Evolutionary conservation across 2,329 filamentous ascomycete genomes (phyloP).

Genomic region (Trichoderma gracile): DNA sequence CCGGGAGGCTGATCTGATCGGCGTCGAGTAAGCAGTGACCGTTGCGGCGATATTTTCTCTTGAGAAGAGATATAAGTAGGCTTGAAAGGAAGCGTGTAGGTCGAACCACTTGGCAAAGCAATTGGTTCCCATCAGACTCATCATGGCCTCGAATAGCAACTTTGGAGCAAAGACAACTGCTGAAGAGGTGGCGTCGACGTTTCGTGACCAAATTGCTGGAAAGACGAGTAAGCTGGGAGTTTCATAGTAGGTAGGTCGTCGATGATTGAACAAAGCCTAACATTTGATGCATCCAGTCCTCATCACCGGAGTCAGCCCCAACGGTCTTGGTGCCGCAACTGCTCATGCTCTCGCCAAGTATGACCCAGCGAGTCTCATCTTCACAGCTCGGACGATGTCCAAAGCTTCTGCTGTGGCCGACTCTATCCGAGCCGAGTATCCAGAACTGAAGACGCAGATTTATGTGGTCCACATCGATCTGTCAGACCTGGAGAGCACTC

Average conservation of each 20-base stretch:
- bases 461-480: conserved; percentile 6
- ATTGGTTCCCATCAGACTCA: no score
- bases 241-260: no score
- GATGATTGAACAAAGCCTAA: not conserved
- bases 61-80: not conserved
- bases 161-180: conserved; percentile 17
- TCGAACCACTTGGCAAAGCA: no score
- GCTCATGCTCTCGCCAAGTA: conserved; percentile 18
- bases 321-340: conserved; percentile 17
- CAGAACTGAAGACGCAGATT: not conserved
- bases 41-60: not conserved
- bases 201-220: conserved; percentile 3
- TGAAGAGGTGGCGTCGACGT: conserved; percentile 9
- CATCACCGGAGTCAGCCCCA: conserved; percentile 24
- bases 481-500: not conserved
- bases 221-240: not conserved
- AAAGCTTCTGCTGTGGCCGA: conserved; percentile 16
- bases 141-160: not conserved
- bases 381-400: conserved; percentile 16
- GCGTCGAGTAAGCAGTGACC: not conserved
- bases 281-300: not conserved
- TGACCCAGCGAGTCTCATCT: conserved; percentile 9
- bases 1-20: not conserved
- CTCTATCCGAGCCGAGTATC: not conserved
- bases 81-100: not conserved